phyloP scores from a whole-genome alignment of 768 basidiomycete genomes.

The Pleurotus tuoliensis region DNA sequence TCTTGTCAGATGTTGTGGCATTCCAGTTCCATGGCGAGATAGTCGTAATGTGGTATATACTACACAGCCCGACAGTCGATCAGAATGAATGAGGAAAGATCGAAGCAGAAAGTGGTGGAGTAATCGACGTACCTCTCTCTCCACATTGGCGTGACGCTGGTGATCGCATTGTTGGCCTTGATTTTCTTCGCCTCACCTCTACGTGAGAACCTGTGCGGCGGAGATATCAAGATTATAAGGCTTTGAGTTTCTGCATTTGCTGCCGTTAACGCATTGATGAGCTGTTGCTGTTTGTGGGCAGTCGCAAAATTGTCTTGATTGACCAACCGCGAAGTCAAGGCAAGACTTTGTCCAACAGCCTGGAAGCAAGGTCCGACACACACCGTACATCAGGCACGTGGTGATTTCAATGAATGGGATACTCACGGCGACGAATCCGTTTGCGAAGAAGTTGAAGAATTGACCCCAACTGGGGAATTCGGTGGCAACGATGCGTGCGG shows the following conservation, averaged over 20 bases:
- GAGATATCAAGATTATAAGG: slow-evolving; percentile 37
- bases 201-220: slow-evolving; percentile 31
- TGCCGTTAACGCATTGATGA: slow-evolving; percentile 33
- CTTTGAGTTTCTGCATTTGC: slow-evolving; percentile 33
- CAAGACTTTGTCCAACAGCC: slow-evolving; percentile 35
- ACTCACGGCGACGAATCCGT: slow-evolving; percentile 28
- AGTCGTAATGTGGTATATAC: slow-evolving; percentile 42
- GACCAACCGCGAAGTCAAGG: slow-evolving; percentile 42
- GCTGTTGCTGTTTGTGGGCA: slow-evolving; percentile 19
- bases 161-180: not conserved
- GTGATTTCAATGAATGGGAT: slow-evolving; percentile 8
- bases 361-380: slow-evolving; percentile 14
- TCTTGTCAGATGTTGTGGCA: slow-evolving; percentile 33
- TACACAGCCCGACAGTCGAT: slow-evolving; percentile 13
- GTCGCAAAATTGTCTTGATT: slow-evolving; percentile 35
- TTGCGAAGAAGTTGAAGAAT: slow-evolving; percentile 36
- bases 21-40: slow-evolving; percentile 44
- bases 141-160: slow-evolving; percentile 42
- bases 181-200: slow-evolving; percentile 24
- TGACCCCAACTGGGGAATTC: slow-evolving; percentile 38
- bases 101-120: not conserved
- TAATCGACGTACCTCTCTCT: slow-evolving; percentile 12
- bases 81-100: not conserved
- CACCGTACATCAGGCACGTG: not conserved
- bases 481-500: slow-evolving; percentile 22